Base-by-base conservation (phyloP, 1,284 basidiomycete species). In the Wallemia mellicola region DNA sequence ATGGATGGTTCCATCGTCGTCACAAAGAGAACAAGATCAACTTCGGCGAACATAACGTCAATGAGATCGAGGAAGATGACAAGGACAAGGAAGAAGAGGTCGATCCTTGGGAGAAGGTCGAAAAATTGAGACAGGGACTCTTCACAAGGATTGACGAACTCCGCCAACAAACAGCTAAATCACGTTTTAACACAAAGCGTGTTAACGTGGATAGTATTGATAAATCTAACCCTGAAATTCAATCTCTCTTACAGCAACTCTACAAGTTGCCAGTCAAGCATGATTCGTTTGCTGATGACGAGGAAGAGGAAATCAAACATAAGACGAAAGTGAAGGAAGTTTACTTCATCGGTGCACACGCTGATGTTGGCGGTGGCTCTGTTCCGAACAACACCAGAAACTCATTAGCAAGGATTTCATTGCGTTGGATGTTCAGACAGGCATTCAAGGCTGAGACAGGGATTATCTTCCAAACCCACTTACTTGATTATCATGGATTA, bases 351-450 rank as follows among this genome's bases (percentile, higher is more conserved):
- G 66, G 66, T n/a, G 62, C 61, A 60, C 66, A 67, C 59, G 38
- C 38, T 3, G 38, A 48, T 22, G 38, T 48, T n/a, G 38, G 38
- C 22, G 38, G 38, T 48, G 38, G 38, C 5, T 61, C 63, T 1
- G 65, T 66, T 28, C 60, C 63, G 27, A 66, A 66, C 57, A 61
- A 61, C 0, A 62, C 62, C 15, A 59, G 63, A 2, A 62, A 66
- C 59, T 61, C 62, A 9, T 58, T 68, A 9, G 63, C 66, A 24
- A 65, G 67, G 30, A 65, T 69, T 33, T 62, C 66, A 5, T 62
- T 69, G 57, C 64, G 68, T 58, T 68, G 64, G 64, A 67, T 66
- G 68, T 59, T 68, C 25, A 62, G 65, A 2, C 65, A 69, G 62
- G 64, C 66, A 1, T 64, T 62, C 24, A 60, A 60, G 24, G 63